Base-by-base conservation (phyloP, 176 grass and related monocot species). In the Calamus simplicifolius region DNA sequence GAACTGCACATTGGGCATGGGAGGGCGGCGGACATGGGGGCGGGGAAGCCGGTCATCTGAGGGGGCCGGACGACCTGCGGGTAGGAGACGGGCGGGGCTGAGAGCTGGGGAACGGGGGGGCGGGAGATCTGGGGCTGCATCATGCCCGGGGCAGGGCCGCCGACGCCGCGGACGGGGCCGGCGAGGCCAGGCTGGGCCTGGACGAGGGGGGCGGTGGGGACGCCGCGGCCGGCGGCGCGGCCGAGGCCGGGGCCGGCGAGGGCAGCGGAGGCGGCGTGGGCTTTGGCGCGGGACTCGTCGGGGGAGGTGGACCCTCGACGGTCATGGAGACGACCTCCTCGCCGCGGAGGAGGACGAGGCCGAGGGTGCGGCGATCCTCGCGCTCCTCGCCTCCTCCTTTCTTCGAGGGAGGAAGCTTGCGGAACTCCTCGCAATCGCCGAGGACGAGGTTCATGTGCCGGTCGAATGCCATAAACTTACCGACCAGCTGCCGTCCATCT, bases 401-500 rank as follows among this genome's bases (percentile, higher is more conserved):
- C 74, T 95, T 89, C 63, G 79, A 75, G 2, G 93, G 93, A 6
- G 93, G 93, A 0, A 98, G 84, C 73, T 74, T 86, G 72, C 93
- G 93, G 73, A 98, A 92, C 87, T 98, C 87, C 93, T 98, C 93
- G 73, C 93, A 98, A 66, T 98, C 93, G 56, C 93, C 81, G 72
- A 98, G 81, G 66, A 91, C 93, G 50, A 98, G 81, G 87, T 98
- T 98, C 84, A 98, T 91, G 81, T 98, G 93, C 56, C 93, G 87
- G 67, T 98, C 93, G 93, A 98, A 98, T 51, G 93, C 93, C 87
- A 98, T 92, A 84, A 92, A 98, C 81, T 98, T 98, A 28, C 87
- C 87, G 18, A 98, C 93, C 17, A 98, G 84, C 62, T 98, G 93
- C 4, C 93, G 87, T 0, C 87, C 88, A 56, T 98, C 93, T 81